Conservation (phyloP, 2,329 filamentous ascomycete species). For the Aspergillus ibericus region DNA sequence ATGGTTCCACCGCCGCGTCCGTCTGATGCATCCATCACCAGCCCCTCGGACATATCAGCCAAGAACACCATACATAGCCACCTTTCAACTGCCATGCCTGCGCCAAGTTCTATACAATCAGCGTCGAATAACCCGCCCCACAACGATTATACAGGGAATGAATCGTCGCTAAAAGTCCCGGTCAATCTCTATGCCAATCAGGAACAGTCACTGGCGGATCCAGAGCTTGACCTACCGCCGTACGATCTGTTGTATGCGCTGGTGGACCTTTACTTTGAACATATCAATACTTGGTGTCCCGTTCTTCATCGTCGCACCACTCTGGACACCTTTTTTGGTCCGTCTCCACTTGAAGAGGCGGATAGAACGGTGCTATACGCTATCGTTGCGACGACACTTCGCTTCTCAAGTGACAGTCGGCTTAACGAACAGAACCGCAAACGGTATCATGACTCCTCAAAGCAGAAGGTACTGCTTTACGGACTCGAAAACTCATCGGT, state of each 20-base stretch:
- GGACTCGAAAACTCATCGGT: slow-evolving; percentile 88
- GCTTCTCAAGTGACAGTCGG: slow-evolving; percentile 75
- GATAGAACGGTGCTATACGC: slow-evolving; percentile 82
- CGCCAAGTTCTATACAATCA: slow-evolving; percentile 26
- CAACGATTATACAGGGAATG: slow-evolving; percentile 46
- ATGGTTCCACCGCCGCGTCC: slow-evolving; percentile 51
- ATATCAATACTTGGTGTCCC: slow-evolving; percentile 82
- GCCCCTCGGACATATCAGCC: slow-evolving; percentile 35
- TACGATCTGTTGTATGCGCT: slow-evolving; percentile 72
- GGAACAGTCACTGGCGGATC: slow-evolving; percentile 46
- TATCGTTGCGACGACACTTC: slow-evolving; percentile 83
- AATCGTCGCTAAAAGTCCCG: slow-evolving; percentile 58
- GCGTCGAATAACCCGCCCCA: slow-evolving; percentile 20
- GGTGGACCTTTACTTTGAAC: slow-evolving; percentile 75
- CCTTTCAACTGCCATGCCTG: slow-evolving; percentile 23
- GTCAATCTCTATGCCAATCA: slow-evolving; percentile 55
- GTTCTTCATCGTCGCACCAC: slow-evolving; percentile 85
- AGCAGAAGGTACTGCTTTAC: slow-evolving; percentile 82
- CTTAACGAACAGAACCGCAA: slow-evolving; percentile 71
- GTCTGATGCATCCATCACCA: slow-evolving; percentile 44
- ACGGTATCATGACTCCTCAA: slow-evolving; percentile 76
- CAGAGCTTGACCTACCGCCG: slow-evolving; percentile 69
- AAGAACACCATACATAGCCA: slow-evolving; percentile 27
- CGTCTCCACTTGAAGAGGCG: slow-evolving; percentile 72
- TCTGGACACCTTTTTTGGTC: slow-evolving; percentile 77